Conservation (phyloP, 352 stramenopile genomes). For the Phytophthora pini region DNA sequence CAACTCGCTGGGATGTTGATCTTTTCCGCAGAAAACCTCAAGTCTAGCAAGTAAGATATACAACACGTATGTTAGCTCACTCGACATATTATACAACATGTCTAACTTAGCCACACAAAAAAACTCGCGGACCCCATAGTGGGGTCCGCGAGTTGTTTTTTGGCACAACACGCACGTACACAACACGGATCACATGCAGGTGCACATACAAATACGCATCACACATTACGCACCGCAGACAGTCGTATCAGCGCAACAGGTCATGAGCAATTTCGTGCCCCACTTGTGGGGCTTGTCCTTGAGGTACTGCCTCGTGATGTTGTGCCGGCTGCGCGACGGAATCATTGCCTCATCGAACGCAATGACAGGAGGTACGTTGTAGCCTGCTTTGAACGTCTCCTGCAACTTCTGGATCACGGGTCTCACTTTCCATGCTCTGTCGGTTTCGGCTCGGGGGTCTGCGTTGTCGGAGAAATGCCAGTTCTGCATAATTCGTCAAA, state of each 20-base stretch:
- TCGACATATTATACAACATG: slow-evolving; percentile 16
- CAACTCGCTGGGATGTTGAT: slow-evolving; percentile 8
- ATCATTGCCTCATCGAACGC: slow-evolving; percentile 23
- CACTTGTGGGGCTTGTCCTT: not conserved
- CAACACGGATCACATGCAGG: no score
- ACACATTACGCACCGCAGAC: slow-evolving; percentile 2
- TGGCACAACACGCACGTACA: no score
- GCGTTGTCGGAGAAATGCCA: slow-evolving; percentile 21
- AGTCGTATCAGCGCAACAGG: slow-evolving; percentile 18
- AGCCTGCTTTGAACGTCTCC: slow-evolving; percentile 1
- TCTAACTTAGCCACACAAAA: slow-evolving; percentile 19
- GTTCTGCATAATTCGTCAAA: slow-evolving; percentile 23
- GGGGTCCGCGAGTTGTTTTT: not conserved
- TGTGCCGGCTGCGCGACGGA: slow-evolving; percentile 12
- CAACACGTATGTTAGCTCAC: not conserved
- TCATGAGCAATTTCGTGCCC: slow-evolving; percentile 23
- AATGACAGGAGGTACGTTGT: slow-evolving; percentile 10
- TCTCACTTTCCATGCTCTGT: slow-evolving; percentile 18
- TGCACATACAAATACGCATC: no score
- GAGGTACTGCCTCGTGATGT: slow-evolving; percentile 1
- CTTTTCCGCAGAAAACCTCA: slow-evolving; percentile 17
- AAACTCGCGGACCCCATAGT: slow-evolving; percentile 7
- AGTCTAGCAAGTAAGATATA: slow-evolving; percentile 14
- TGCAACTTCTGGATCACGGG: slow-evolving; percentile 10
- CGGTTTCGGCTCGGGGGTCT: not conserved